Evolutionary conservation across 2,329 filamentous ascomycete species (phyloP), one percentile per base, ranked within the genome.

Genomic region (Colletotrichum sp.): DNA sequence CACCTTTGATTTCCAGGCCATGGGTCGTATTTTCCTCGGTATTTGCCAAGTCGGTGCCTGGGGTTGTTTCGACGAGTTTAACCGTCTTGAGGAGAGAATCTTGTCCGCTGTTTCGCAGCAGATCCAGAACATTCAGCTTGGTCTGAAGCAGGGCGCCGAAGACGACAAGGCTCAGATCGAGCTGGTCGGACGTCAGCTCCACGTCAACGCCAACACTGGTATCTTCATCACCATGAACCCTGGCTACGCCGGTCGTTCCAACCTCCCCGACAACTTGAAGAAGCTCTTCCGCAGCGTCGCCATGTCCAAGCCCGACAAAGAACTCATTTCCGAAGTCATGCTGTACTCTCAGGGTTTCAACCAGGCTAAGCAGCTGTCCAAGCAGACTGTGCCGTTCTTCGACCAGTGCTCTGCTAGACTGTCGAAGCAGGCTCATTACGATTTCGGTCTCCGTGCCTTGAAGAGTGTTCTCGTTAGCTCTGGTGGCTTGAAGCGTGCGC

Each of bases 181-280:
- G 84, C 89, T 99, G 24, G 95, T 99, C 70, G 96, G 96, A 65
- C 95, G 97, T 71, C 96, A 98, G 80, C 90, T 99, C 64, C 92
- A 90, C 78, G 97, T 99, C 79, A 98, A 98, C 81, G 90, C 91
- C 77, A 98, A 98, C 83, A 99, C 98, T 67, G 97, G 97, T 80
- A 97, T 99, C 83, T 99, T 99, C 88, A 99, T 99, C 84, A 99
- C 97, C 52, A 99, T 99, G 98, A 99, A 99, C 85, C 97, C 97
- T 84, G 97, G 97, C 69, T 99, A 99, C 86, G 97, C 97, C 69
- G 97, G 97, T 73, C 95, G 97, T 86, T 99, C 97, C 66, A 99
- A 99, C 86, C 88, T 99, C 82, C 97, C 97, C 3, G 97, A 99
- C 87, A 99, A 99, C 84, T 86, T 99, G 88, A 99, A 99, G 92